These are phyloP conservation scores for Exophiala dermatitidis DNA, from an alignment of 2,329 filamentous ascomycete species.

Conservation along the genomic window DNA sequence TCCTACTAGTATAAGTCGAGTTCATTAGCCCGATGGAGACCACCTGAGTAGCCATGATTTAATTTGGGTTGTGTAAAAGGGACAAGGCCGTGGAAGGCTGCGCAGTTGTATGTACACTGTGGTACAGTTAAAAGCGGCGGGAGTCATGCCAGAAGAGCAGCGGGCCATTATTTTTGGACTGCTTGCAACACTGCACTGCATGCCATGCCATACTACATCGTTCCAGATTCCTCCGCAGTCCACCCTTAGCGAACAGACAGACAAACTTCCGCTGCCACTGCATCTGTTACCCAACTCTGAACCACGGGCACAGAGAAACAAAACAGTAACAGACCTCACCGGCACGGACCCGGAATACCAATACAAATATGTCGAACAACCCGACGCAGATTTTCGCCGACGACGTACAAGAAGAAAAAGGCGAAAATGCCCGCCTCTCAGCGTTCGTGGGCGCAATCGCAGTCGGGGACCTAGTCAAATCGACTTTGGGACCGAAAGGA, in stretches of 20 bases:
- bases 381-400: conserved; percentile 98
- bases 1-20: too few relatives aligned
- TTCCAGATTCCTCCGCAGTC: background rate
- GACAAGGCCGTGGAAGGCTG: too few relatives aligned
- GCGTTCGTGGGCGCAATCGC: conserved; percentile 98
- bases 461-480: conserved; percentile 95
- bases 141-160: too few relatives aligned
- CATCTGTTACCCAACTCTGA: background rate
- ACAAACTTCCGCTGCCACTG: background rate
- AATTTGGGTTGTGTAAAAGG: too few relatives aligned
- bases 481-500: conserved; percentile 90
- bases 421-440: conserved; percentile 97
- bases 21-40: too few relatives aligned
- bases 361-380: conserved; percentile 40
- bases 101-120: too few relatives aligned
- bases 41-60: too few relatives aligned
- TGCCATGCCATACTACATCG: background rate
- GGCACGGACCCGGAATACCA: background rate
- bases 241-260: background rate
- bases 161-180: too few relatives aligned
- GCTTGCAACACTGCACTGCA: background rate
- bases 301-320: too few relatives aligned
- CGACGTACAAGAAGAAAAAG: conserved; percentile 95
- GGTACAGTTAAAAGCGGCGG: too few relatives aligned
- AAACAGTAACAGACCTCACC: background rate